Percentiles rank a stretch among this genome's conserved stretches.
Evolutionary conservation across 2,329 filamentous ascomycete species (phyloP).

Genomic region (Aspergillus luchuensis): DNA sequence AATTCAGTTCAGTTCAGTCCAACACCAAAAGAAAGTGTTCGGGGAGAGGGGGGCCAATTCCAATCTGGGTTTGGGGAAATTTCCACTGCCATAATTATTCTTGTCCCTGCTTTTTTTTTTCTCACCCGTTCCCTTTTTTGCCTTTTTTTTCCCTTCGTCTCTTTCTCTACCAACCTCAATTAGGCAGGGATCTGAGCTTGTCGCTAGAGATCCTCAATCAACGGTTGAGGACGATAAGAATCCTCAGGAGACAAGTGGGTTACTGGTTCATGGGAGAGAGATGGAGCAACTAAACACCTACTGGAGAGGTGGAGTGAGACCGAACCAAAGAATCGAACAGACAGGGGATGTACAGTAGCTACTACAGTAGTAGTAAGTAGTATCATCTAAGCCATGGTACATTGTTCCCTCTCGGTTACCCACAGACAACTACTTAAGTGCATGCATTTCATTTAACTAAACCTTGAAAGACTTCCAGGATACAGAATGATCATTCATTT

Average conservation of each 20-base stretch:
- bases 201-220: constrained; percentile 14
- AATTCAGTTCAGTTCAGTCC: constrained; percentile 3
- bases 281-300: no score
- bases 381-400: no score
- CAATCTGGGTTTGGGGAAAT: background rate
- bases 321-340: no score
- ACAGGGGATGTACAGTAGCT: no score
- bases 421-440: no score
- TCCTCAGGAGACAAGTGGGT: background rate
- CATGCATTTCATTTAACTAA: no score
- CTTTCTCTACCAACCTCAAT: constrained; percentile 13
- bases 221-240: constrained; percentile 8
- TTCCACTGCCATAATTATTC: constrained; percentile 2
- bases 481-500: background rate
- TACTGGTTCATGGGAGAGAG: background rate
- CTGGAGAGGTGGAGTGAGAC: no score
- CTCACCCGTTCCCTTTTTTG: background rate
- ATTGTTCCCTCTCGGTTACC: no score
- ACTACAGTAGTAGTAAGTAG: no score
- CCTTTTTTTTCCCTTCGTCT: background rate
- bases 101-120: background rate
- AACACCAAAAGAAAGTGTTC: no score
- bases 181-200: constrained; percentile 19
- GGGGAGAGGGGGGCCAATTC: background rate
- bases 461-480: background rate